A percentile compares a stretch with the other conserved stretches of the same genome.
These are phyloP conservation scores for Cladophialophora yegresii DNA, from an alignment of 2,329 filamentous ascomycete species.

Conservation along the genomic window DNA sequence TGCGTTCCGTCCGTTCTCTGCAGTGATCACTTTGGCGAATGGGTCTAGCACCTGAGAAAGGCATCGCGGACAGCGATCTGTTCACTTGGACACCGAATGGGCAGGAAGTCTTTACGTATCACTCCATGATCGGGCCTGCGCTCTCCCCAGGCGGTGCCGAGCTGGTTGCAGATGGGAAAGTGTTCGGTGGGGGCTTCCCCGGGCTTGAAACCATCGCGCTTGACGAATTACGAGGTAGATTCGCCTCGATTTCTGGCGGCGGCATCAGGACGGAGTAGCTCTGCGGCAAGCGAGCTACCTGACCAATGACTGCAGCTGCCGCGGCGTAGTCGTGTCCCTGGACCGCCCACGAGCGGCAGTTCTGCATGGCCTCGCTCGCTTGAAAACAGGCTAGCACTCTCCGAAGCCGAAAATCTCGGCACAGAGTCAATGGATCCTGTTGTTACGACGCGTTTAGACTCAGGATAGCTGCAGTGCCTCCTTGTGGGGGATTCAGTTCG, in stretches of 20 bases:
- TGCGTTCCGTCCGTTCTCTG: neutral
- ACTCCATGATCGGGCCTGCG: neutral
- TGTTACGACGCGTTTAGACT: neutral
- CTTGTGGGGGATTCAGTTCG: neutral
- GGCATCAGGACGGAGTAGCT: neutral
- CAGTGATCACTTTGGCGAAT: neutral
- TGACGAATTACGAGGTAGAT: slow-evolving; percentile 2
- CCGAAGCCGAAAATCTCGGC: neutral
- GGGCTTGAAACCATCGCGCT: slow-evolving; percentile 2
- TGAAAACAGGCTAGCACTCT: neutral
- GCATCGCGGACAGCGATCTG: neutral
- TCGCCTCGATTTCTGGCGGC: neutral
- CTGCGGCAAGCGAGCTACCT: neutral
- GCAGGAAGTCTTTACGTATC: neutral
- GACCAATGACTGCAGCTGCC: neutral
- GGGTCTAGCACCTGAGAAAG: neutral
- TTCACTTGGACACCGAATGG: neutral
- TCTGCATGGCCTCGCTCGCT: neutral
- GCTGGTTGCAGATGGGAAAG: neutral
- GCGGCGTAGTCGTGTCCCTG: neutral
- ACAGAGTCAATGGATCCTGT: neutral
- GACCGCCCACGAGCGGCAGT: neutral
- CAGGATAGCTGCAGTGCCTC: neutral
- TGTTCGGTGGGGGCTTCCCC: slow-evolving; percentile 10
- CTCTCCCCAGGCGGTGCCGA: slow-evolving; percentile 3